phyloP scores from a whole-genome alignment of 768 basidiomycete species.

The Lactifluus subvellereus region DNA sequence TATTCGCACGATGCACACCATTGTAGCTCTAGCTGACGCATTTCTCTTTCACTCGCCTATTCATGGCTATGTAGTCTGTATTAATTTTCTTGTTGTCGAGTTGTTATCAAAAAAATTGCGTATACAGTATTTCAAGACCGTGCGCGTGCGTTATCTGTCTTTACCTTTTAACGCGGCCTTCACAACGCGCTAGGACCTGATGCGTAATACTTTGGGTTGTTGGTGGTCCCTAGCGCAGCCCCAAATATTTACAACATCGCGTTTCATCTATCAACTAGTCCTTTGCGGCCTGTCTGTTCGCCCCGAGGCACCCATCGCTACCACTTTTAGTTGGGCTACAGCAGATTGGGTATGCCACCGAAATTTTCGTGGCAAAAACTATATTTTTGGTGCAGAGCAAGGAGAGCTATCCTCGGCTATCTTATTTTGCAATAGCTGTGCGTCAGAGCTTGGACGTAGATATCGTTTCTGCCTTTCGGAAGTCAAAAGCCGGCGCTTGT shows the following conservation, averaged over 20 bases:
- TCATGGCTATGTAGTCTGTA: slow-evolving; percentile 31
- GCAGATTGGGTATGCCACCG: neutral
- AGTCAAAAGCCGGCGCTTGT: too few relatives aligned
- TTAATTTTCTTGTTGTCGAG: slow-evolving; percentile 30
- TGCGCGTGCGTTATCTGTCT: slow-evolving; percentile 14
- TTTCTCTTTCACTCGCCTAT: slow-evolving; percentile 18
- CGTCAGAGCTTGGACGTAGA: neutral
- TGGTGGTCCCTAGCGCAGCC: neutral
- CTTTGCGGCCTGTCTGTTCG: neutral
- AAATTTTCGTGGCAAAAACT: neutral
- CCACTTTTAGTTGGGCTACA: neutral
- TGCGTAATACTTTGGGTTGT: neutral
- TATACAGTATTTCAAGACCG: slow-evolving; percentile 23
- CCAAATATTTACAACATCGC: neutral
- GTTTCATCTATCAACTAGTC: too few relatives aligned
- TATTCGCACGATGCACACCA: slow-evolving; percentile 18
- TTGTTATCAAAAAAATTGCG: slow-evolving; percentile 27
- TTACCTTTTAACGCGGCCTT: neutral
- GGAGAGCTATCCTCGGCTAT: too few relatives aligned
- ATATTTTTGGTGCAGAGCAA: neutral
- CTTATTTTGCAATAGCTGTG: neutral
- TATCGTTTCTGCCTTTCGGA: too few relatives aligned
- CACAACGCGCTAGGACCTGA: neutral
- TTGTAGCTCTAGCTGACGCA: slow-evolving; percentile 33
- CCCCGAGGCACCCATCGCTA: neutral